Evolutionary conservation across 352 stramenopile species (phyloP), one percentile per base, ranked within the genome.

Genomic region (Aphanomyces invadans): DNA sequence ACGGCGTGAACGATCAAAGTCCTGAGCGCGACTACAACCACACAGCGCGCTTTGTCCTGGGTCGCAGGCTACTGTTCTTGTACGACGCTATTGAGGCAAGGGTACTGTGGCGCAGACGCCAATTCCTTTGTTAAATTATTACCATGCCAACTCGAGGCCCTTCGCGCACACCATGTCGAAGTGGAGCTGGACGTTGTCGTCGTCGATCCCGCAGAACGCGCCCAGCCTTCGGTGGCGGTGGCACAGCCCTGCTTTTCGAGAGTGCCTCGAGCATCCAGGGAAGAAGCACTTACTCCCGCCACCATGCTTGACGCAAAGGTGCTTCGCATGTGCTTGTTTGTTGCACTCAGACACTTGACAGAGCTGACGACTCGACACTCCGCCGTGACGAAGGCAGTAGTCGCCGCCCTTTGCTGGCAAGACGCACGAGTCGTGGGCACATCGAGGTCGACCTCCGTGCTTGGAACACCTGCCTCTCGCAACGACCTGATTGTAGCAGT

Each of bases 371-470:
- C 38, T 26, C 3, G 60, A 67, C 3, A 51, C 60, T 10, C 60
- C 60, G 33, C 60, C 60, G 26, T 67, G 60, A 11, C 48, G 38
- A 10, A 51, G 48, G 44, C 60, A 67, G 23, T 46, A 67, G n/a
- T 45, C 26, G 32, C 60, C 60, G 26, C 60, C 60, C 21, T 51
- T 49, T 5, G 60, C 60, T 21, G 48, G 48, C 1, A 88, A 86
- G 32, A 77, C 78, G 73, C 86, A 95, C 39, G 79, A 73, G 3
- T 89, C 79, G 2, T 78, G 69, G 10, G 89, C 80, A 39, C 86
- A 95, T 45, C 88, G 88, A 71, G 91, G 92, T 26, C 83, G 83
- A 17, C 86, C 86, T 21, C 86, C 86, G 48, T 95, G 86, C 3
- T 78, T 78, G 49, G 90, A 91, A 54, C 86, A 95, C 55, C 81